Evolutionary conservation across 192 early-diverging fungal genomes (phyloP).

Genomic region (Ambispora gerdemannii): DNA sequence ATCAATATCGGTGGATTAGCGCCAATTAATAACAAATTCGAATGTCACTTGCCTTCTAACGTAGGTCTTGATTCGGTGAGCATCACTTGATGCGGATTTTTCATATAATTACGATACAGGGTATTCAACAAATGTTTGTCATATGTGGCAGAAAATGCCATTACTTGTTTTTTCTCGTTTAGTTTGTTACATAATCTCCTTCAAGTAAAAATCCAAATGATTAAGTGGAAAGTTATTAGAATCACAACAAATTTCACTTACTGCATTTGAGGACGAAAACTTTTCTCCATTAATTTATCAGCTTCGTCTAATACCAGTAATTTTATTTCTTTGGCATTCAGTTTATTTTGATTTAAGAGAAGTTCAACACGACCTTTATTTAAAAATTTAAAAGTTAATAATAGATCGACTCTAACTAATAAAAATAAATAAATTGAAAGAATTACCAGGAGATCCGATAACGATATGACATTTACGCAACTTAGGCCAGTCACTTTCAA

Average conservation of each 20-base stretch:
- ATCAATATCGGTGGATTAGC: background rate
- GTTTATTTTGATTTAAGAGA: conserved; percentile 38
- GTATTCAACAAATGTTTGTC: conserved; percentile 43
- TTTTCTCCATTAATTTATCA: conserved; percentile 57
- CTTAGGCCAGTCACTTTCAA: conserved; percentile 42
- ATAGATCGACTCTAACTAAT: background rate
- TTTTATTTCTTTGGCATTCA: conserved; percentile 40
- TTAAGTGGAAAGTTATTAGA: background rate
- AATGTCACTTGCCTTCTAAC: conserved; percentile 42
- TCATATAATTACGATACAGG: conserved; percentile 38
- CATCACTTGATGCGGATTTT: conserved; percentile 49
- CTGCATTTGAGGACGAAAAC: conserved; percentile 43
- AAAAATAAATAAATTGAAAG: background rate
- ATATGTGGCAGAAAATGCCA: conserved; percentile 62
- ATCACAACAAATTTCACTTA: conserved; percentile 14
- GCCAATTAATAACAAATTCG: background rate
- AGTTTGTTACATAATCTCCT: conserved; percentile 43
- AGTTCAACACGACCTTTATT: conserved; percentile 47
- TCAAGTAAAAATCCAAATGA: background rate
- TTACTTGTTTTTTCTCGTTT: conserved; percentile 46
- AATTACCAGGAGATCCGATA: conserved; percentile 51
- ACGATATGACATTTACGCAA: conserved; percentile 48
- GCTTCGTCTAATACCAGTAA: conserved; percentile 60
- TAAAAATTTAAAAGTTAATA: background rate
- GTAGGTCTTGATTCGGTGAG: conserved; percentile 48